Conservation (phyloP, 495 filamentous ascomycete species). For the Penicillium parvum region DNA sequence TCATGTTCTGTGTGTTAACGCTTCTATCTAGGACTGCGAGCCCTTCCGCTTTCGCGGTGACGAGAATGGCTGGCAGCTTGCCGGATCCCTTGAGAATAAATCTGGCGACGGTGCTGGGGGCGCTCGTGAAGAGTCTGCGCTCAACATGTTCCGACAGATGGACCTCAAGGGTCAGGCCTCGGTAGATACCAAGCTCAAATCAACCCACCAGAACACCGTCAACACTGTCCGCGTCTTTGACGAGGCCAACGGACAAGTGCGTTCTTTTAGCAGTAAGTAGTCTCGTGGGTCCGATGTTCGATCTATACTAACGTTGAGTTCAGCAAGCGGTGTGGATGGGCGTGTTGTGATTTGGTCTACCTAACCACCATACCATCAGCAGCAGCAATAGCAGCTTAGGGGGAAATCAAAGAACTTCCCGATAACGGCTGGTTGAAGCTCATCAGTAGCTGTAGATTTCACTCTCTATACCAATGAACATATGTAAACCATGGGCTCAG, state of each 20-base stretch:
- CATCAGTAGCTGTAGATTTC: neutral
- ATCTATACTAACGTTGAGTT: conserved; percentile 36
- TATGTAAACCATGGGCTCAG: no score
- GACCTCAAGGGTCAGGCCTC: conserved; percentile 87
- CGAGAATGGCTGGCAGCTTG: conserved; percentile 77
- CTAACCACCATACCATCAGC: conserved; percentile 11
- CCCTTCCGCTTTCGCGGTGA: conserved; percentile 86
- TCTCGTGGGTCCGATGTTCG: neutral
- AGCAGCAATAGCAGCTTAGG: neutral
- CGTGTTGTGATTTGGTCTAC: conserved; percentile 78
- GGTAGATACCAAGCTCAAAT: conserved; percentile 90
- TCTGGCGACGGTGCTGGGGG: conserved; percentile 47
- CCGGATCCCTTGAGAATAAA: conserved; percentile 72
- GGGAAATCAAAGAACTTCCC: no score
- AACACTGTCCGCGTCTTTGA: conserved; percentile 75
- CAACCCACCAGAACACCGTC: conserved; percentile 96
- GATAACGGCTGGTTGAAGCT: no score
- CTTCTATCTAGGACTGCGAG: conserved; percentile 67
- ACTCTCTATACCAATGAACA: no score
- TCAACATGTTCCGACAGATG: conserved; percentile 99
- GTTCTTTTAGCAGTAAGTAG: conserved; percentile 83
- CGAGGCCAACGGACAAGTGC: conserved; percentile 56
- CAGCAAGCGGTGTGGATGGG: conserved; percentile 90
- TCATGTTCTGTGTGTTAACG: conserved; percentile 9
- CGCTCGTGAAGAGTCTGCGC: conserved; percentile 74